Evolutionary conservation across 176 grass and related monocot species (phyloP), one percentile per base, ranked within the genome.

Genomic region (Metroxylon sagu): DNA sequence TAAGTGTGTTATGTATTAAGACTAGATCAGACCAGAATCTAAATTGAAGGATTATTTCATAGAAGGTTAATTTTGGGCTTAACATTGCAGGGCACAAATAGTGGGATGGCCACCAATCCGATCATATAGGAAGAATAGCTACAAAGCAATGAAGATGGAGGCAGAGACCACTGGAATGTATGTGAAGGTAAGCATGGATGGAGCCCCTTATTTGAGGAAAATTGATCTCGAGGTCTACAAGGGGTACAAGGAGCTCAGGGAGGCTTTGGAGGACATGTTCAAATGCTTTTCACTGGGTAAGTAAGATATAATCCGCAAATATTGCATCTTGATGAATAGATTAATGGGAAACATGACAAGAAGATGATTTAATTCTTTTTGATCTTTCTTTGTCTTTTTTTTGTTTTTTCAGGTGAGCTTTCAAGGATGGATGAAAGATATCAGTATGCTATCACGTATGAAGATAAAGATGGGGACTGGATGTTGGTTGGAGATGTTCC

Each of bases 121-220:
- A 6, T 75, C 78, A 2, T 75, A 69, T 56, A 53, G 70, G 48
- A 81, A 81, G 64, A 81, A 70, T 30, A 70, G 16, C 54, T 67
- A 74, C 4, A 15, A 75, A 19, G 49, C 52, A 4, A 65, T 59
- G 72, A 66, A 59, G 57, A 61, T 53, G 53, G 54, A 26, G 59
- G 70, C 56, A 16, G 43, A 43, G 3, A 23, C 28, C 53, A 71
- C 57, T 3, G 66, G 5, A 25, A 54, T 10, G 63, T 75, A 39
- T 25, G 79, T 82, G 60, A 82, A 82, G 29, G 79, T 76, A 26
- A 76, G 79, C 66, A 76, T 81, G 78, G 78, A 81, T 63, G 78
- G 78, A 35, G 78, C 65, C 65, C 78, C 78, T 51, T 81, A 81
- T 49, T 43, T 76, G 17, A 76, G 79, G 50, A 82, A 82, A 19